Percentiles rank a stretch among this genome's conserved stretches.
Evolutionary conservation across 1,139 yeast genomes (phyloP).

Genomic region (Geotrichum europaeum): DNA sequence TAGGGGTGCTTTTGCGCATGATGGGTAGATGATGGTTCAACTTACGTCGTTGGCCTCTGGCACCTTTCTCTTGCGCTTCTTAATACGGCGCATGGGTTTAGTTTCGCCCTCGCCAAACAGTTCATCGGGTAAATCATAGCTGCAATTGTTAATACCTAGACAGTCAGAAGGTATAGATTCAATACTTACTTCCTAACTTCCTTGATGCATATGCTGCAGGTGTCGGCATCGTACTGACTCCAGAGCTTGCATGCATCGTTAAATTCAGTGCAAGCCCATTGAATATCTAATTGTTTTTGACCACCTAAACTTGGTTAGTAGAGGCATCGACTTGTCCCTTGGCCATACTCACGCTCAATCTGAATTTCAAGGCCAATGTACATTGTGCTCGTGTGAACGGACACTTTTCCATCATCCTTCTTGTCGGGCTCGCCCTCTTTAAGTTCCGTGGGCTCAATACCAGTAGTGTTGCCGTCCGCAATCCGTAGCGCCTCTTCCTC

Average conservation of each 20-base stretch:
- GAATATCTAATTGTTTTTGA: slow-evolving; percentile 67
- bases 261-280: slow-evolving; percentile 87
- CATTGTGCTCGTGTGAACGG: slow-evolving; percentile 63
- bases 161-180: not conserved
- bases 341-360: slow-evolving; percentile 36
- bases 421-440: slow-evolving; percentile 28
- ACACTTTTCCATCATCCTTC: slow-evolving; percentile 31
- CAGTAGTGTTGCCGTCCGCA: slow-evolving; percentile 39
- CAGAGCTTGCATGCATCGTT: slow-evolving; percentile 72
- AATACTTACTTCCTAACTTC: slow-evolving; percentile 54
- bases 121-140: slow-evolving; percentile 73
- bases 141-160: slow-evolving; percentile 14
- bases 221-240: slow-evolving; percentile 55
- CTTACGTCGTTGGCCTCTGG: slow-evolving; percentile 1
- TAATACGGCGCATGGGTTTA: slow-evolving; percentile 55
- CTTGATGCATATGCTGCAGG: slow-evolving; percentile 57
- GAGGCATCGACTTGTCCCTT: not conserved
- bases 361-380: slow-evolving; percentile 74
- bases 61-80: slow-evolving; percentile 44
- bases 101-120: slow-evolving; percentile 76
- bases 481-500: slow-evolving; percentile 51
- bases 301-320: slow-evolving; percentile 20
- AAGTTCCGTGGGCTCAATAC: slow-evolving; percentile 24
- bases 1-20: not conserved
- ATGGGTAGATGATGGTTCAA: not conserved